Base-by-base conservation (phyloP, 768 basidiomycete species). In the Pulveroboletus sp. region DNA sequence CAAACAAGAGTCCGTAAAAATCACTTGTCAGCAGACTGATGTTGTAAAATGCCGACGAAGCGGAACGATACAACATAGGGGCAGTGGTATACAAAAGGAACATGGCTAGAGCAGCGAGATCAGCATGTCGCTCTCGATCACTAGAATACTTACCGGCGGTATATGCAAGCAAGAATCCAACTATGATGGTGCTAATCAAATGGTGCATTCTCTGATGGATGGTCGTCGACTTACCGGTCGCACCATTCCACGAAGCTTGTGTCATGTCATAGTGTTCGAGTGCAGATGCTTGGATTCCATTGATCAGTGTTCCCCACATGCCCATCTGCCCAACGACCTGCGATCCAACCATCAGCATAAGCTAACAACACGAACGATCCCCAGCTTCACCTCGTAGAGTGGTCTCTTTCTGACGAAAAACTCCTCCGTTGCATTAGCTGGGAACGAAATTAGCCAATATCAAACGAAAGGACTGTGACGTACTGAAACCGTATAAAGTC, bases 391-490 rank as follows among this genome's bases (percentile, higher is more conserved):
- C 71, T 93, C 91, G 58, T 90, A 93, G 34, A 93, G 70, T 6
- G 91, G 91, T 12, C 82, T 75, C 56, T 70, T 80, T 50, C 90
- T 78, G 25, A 94, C 91, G 50, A 93, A 81, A 66, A 87, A 88
- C 62, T 93, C 91, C 64, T 94, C 91, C 0, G 88, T 90, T 24
- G 90, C 88, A 55, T 93, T 93, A 20, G 87, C 90, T 91, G 53
- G 25, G 20, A 21, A 45, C 44, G 2, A 29, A 41, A 50, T 9
- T 29, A 45, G 31, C 12, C 8, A 33, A 16, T 32, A 23, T 9
- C 4, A 12, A 44, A n/a, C 13, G 5, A 47, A 24, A 31, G 35
- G 23, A 37, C 33, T 17, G 35, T 17, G 13, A 79, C 84, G 51
- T 60, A 91, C 89, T 88, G 65, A 92, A 83, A 38, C 91, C 91